phyloP scores from a whole-genome alignment of 2,329 filamentous ascomycete species.

The Microdochium paspali region DNA sequence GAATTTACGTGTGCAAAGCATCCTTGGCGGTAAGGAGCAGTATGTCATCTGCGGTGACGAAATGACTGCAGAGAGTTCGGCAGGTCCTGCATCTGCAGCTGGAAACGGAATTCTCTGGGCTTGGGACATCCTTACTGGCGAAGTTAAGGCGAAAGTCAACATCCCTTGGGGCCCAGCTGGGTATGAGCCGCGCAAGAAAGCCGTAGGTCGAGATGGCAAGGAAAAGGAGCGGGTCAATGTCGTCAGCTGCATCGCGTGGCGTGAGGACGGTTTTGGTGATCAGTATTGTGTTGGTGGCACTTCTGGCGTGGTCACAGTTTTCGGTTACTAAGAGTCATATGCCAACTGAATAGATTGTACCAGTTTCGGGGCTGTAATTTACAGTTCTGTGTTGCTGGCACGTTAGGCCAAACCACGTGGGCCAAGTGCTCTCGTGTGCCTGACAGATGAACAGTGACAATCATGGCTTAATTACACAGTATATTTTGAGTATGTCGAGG shows the following conservation, averaged over 20 bases:
- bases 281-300: constrained; percentile 59
- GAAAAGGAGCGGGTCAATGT: constrained; percentile 50
- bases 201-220: constrained; percentile 50
- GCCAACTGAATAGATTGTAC: too few relatives aligned
- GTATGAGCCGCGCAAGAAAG: constrained; percentile 36
- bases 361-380: too few relatives aligned
- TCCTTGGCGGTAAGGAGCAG: constrained; percentile 67
- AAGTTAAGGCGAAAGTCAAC: constrained; percentile 51
- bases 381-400: too few relatives aligned
- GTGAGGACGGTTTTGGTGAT: constrained; percentile 50
- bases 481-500: too few relatives aligned
- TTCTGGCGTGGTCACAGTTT: constrained; percentile 56
- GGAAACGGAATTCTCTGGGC: constrained; percentile 58
- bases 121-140: constrained; percentile 77
- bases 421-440: too few relatives aligned
- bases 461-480: too few relatives aligned
- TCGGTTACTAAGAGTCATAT: constrained; percentile 32
- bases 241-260: constrained; percentile 54
- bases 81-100: constrained; percentile 2
- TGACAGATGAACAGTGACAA: too few relatives aligned
- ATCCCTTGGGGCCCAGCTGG: constrained; percentile 47
- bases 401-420: too few relatives aligned
- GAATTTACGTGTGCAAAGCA: constrained; percentile 63
- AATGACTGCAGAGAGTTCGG: constrained; percentile 23
- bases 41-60: constrained; percentile 79